These are phyloP conservation scores for Oryza coarctata DNA, from an alignment of 176 grass and related monocot genomes.

Conservation along the genomic window DNA sequence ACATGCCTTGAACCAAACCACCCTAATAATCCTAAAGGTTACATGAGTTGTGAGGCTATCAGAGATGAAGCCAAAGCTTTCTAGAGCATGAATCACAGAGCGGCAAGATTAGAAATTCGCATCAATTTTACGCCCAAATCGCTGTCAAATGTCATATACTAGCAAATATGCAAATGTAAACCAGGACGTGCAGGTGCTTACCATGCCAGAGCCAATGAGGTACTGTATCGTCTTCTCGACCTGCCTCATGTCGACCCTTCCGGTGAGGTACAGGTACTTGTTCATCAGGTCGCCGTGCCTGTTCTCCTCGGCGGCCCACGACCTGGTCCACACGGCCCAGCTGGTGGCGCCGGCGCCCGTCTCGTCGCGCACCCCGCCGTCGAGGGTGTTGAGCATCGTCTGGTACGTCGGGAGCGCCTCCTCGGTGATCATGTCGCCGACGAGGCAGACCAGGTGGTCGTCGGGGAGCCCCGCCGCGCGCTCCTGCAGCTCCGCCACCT, in stretches of 20 bases:
- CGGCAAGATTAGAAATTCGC: too few relatives aligned
- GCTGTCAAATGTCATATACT: not conserved
- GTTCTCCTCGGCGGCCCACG: conserved; percentile 44
- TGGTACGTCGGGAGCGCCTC: conserved; percentile 47
- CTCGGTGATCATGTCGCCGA: conserved; percentile 45
- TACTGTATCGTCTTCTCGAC: conserved; percentile 43
- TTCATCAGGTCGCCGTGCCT: conserved; percentile 43
- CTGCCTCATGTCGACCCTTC: conserved; percentile 30
- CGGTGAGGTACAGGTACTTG: conserved; percentile 44
- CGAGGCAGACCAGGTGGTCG: conserved; percentile 27
- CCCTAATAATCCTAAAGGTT: too few relatives aligned
- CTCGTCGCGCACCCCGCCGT: conserved; percentile 47
- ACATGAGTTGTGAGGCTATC: too few relatives aligned
- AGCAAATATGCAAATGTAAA: not conserved
- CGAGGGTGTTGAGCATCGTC: conserved; percentile 51
- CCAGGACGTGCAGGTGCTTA: not conserved
- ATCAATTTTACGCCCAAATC: too few relatives aligned
- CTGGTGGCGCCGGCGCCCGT: conserved; percentile 31
- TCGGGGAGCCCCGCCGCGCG: conserved; percentile 24
- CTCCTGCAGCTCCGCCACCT: not conserved
- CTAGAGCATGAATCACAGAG: too few relatives aligned
- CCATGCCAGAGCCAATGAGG: conserved; percentile 41
- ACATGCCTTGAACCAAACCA: too few relatives aligned
- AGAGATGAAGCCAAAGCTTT: too few relatives aligned
- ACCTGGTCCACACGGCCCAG: conserved; percentile 43